These are phyloP conservation scores for Tremella fuciformis DNA, from an alignment of 768 basidiomycete genomes.

Conservation along the genomic window DNA sequence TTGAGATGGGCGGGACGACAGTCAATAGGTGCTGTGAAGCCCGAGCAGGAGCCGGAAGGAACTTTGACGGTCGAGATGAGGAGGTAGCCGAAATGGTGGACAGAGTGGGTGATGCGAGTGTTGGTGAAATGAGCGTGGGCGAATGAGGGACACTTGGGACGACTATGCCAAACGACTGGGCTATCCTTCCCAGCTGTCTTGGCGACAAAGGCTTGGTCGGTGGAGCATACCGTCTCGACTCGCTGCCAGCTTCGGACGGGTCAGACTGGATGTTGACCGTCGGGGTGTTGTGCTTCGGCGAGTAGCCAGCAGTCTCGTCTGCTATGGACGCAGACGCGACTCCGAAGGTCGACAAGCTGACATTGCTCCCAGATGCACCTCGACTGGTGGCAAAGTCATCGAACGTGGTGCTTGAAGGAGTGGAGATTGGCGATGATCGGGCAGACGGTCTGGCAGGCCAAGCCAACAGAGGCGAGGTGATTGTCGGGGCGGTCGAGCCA, in stretches of 20 bases:
- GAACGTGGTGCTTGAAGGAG: conserved; percentile 7
- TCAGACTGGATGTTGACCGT: conserved; percentile 6
- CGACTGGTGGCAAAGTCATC: not conserved
- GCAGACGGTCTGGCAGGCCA: conserved; percentile 34
- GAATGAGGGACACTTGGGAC: conserved; percentile 37
- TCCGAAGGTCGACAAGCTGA: not conserved
- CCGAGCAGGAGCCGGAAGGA: conserved; percentile 8
- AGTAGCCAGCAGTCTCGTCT: not conserved
- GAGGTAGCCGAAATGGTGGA: conserved; percentile 10
- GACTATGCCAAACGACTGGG: conserved; percentile 46
- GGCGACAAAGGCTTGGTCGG: conserved; percentile 38
- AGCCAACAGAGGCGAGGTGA: conserved; percentile 38
- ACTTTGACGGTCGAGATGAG: conserved; percentile 5
- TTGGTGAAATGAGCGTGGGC: conserved; percentile 5
- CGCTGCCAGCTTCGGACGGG: not conserved
- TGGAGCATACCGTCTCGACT: conserved; percentile 30
- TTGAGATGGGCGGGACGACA: conserved; percentile 39
- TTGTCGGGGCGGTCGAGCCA: conserved; percentile 39
- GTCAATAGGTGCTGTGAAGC: conserved; percentile 33
- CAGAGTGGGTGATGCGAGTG: conserved; percentile 10
- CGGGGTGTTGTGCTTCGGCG: conserved; percentile 6
- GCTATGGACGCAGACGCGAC: not conserved
- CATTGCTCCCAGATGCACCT: conserved; percentile 12
- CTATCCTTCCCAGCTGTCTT: conserved; percentile 41
- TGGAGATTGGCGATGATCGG: conserved; percentile 28